Conservation (phyloP, 2,329 filamentous ascomycete genomes). For the Zarea fungicola region DNA sequence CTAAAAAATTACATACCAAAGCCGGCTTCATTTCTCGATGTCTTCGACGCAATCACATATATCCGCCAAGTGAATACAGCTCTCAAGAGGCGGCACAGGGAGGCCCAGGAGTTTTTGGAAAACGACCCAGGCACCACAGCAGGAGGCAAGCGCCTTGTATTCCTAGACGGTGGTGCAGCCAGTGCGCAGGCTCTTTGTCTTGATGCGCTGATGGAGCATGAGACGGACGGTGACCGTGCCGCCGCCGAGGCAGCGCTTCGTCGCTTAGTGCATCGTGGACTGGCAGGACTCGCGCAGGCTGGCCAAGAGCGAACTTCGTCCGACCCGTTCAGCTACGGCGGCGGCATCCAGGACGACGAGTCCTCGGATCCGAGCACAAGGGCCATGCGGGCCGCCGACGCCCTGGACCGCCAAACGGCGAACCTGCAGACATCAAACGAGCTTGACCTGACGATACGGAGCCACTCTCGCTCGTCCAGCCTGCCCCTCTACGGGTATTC, state of each 20-base stretch:
- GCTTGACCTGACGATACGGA: conserved; percentile 38
- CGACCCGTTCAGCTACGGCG: not conserved
- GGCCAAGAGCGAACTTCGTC: not conserved
- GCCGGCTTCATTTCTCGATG: not conserved
- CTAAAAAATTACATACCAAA: conserved; percentile 40
- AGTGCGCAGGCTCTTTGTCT: conserved; percentile 52
- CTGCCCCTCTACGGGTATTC: conserved; percentile 42
- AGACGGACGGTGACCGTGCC: conserved; percentile 44
- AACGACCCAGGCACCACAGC: conserved; percentile 33
- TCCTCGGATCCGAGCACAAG: conserved; percentile 42
- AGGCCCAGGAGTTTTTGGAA: conserved; percentile 47
- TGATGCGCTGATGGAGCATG: conserved; percentile 45
- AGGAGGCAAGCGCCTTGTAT: conserved; percentile 47
- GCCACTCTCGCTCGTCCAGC: conserved; percentile 43
- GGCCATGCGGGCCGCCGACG: conserved; percentile 56
- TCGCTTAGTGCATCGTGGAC: conserved; percentile 44
- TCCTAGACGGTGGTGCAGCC: conserved; percentile 55
- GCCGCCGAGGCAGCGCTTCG: conserved; percentile 48
- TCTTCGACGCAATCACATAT: conserved; percentile 29
- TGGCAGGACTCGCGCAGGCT: conserved; percentile 30
- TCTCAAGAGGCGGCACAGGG: conserved; percentile 39
- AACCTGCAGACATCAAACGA: conserved; percentile 46
- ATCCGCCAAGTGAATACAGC: conserved; percentile 49
- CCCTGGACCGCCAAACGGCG: conserved; percentile 50
- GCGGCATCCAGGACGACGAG: conserved; percentile 1